Evolutionary conservation across 257 asterid species (phyloP), one percentile per base, ranked within the genome.

Genomic region (Galeopsis tetrahit): DNA sequence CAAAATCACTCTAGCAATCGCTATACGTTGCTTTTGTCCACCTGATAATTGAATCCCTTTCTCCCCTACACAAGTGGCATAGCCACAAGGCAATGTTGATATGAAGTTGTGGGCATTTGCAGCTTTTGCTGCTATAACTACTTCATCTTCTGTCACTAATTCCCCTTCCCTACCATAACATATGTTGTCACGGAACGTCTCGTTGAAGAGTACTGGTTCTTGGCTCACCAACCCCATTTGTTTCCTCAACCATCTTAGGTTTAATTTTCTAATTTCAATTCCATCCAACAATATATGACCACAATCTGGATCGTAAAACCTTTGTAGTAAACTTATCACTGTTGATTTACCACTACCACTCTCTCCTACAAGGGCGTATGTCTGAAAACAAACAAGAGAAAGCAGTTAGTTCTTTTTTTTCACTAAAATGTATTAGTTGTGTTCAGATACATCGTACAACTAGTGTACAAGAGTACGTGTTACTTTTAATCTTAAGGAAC

Each of bases 321-420:
- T 79, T 21, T 86, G 83, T 34, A 86, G 32, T 48, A 87, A 69
- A 44, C 82, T 80, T 58, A 86, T 84, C 7, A 80, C 63, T 0
- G 89, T 86, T 58, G 89, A 86, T 42, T 86, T 86, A 2, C 89
- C 91, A 17, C 85, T 82, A 4, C 91, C 91, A 74, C 89, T 86
- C 35, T 84, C 84, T 56, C 91, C 89, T 2, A 86, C 87, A 36
- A 86, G 71, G 68, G 85, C 89, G 34, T 48, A 68, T 9, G 85
- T 84, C 91, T 86, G 28, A 21, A 21, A 21, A 21, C 28, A 21
- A 21, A 21, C 28, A 21, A 21, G 28, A 21, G 28, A 21, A 21
- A 21, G 28, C 28, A 21, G 28, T 21, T 21, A 0, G 28, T 21
- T 21, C 28, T 21, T 21, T 21, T 21, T 21, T 21, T 21, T 21